Evolutionary conservation across 306 rosid species (phyloP), one percentile per base, ranked within the genome.

Genomic region (Cucurbita pepo): DNA sequence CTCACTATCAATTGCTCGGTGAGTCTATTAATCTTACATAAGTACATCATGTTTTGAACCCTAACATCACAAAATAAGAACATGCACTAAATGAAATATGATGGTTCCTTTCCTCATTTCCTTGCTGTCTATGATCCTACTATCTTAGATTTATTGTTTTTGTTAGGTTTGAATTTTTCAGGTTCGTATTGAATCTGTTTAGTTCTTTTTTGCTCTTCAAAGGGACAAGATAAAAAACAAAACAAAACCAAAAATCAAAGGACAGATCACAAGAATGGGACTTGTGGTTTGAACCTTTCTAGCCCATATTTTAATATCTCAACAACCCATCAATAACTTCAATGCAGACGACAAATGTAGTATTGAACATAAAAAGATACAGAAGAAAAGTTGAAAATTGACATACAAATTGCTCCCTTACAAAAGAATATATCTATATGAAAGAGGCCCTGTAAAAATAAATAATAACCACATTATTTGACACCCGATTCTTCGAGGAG

Each of bases 381-480:
- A 75, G 5, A 80, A 59, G 48, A 62, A 16, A 37, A 72, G 44
- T 51, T 34, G 57, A 51, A 22, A 54, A 73, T 18, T 51, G 54
- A 74, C 77, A 72, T 79, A 76, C 96, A 91, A 9, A 57, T 82
- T 78, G 77, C 80, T 47, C 75, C 67, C 85, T 71, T 60, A 51
- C 78, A 87, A 89, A 84, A 69, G 89, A 88, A 92, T 85, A 80
- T 69, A 86, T 75, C 79, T 85, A 81, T 83, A 77, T 60, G 79
- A 56, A 71, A 82, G 62, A 81, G 75, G 61, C 38, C 69, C 81
- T 83, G 77, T 84, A 76, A 66, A 81, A 81, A 69, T 85, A 69
- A 78, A 81, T 82, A 77, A 77, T 78, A 85, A 85, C 82, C 87
- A 85, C 73, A 83, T 89, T 90, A 88, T 90, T 88, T 75, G 80